A percentile compares a stretch with the other conserved stretches of the same genome.
phyloP scores from a whole-genome alignment of 1,284 basidiomycete species.

The Malassezia equina region DNA sequence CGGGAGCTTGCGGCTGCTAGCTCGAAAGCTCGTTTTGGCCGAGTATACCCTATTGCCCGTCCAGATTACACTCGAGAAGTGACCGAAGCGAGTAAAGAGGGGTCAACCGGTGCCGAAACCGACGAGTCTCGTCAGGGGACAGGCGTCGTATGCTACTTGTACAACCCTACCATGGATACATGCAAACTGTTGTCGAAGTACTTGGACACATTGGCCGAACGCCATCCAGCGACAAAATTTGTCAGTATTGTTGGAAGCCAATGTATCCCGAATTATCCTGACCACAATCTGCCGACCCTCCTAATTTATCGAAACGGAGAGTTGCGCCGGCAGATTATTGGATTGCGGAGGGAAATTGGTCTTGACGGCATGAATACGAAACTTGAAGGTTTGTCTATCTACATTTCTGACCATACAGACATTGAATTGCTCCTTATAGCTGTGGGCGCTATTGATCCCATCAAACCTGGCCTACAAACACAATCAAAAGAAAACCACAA shows the following conservation, averaged over 20 bases:
- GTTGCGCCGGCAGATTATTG: conserved; percentile 71
- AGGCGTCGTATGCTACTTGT: conserved; percentile 75
- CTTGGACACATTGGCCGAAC: conserved; percentile 63
- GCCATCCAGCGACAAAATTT: conserved; percentile 85
- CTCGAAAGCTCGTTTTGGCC: conserved; percentile 66
- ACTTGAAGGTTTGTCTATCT: conserved; percentile 59
- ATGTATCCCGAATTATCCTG: conserved; percentile 91
- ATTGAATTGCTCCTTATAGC: conserved; percentile 43
- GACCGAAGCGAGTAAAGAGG: conserved; percentile 74
- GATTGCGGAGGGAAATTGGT: conserved; percentile 58
- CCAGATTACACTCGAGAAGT: conserved; percentile 92
- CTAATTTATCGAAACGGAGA: conserved; percentile 86
- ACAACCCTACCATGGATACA: conserved; percentile 58
- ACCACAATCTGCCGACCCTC: conserved; percentile 79
- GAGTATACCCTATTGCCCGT: conserved; percentile 73
- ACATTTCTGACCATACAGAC: conserved; percentile 16
- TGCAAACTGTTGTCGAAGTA: conserved; percentile 68
- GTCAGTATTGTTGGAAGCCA: conserved; percentile 77
- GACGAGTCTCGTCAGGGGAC: conserved; percentile 54
- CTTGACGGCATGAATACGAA: conserved; percentile 61
- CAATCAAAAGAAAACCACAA: conserved; percentile 18
- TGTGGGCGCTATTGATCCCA: conserved; percentile 34
- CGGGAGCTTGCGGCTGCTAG: conserved; percentile 59
- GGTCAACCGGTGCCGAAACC: conserved; percentile 27
- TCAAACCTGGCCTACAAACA: conserved; percentile 11